Evolutionary conservation across 2,329 filamentous ascomycete genomes (phyloP).

Genomic region (Aspergillus fructus): DNA sequence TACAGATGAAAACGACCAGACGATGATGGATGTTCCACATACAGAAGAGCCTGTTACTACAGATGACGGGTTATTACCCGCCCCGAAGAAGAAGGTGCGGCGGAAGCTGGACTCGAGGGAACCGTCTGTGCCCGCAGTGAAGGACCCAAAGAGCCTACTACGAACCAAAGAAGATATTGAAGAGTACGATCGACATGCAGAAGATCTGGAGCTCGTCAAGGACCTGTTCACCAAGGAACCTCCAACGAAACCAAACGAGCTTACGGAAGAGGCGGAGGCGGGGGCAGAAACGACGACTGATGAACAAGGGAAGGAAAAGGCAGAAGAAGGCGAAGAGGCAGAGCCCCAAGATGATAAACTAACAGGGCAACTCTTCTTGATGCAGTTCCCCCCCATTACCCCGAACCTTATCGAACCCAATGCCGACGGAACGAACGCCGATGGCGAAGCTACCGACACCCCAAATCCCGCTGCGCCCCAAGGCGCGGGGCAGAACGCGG

Average conservation of each 20-base stretch:
- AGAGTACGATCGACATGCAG: conserved; percentile 41
- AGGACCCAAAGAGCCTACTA: conserved; percentile 35
- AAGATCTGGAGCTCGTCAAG: conserved; percentile 42
- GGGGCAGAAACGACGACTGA: conserved; percentile 11
- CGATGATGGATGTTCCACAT: conserved; percentile 35
- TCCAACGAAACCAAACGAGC: conserved; percentile 14
- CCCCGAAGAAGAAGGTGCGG: conserved; percentile 36
- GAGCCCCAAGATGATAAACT: conserved; percentile 40
- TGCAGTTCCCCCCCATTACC: conserved; percentile 64
- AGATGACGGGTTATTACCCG: conserved; percentile 35
- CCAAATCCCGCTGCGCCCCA: conserved; percentile 1
- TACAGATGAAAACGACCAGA: conserved; percentile 46
- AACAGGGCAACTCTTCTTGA: conserved; percentile 59
- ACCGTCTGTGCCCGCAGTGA: conserved; percentile 14
- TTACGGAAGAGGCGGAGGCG: conserved; percentile 14
- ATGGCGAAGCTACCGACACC: conserved; percentile 7
- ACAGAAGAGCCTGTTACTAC: conserved; percentile 24
- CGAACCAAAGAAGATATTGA: conserved; percentile 43
- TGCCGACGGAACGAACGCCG: conserved; percentile 12
- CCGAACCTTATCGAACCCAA: conserved; percentile 52
- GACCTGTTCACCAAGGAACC: conserved; percentile 34
- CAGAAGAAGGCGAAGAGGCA: conserved; percentile 20
- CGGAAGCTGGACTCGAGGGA: conserved; percentile 29
- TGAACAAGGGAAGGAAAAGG: conserved; percentile 12
- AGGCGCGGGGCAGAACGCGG: background rate